Percentiles rank a stretch among this genome's conserved stretches.
Conservation (phyloP, 2,329 filamentous ascomycete genomes). For the Pseudocercospora macadamiae region DNA sequence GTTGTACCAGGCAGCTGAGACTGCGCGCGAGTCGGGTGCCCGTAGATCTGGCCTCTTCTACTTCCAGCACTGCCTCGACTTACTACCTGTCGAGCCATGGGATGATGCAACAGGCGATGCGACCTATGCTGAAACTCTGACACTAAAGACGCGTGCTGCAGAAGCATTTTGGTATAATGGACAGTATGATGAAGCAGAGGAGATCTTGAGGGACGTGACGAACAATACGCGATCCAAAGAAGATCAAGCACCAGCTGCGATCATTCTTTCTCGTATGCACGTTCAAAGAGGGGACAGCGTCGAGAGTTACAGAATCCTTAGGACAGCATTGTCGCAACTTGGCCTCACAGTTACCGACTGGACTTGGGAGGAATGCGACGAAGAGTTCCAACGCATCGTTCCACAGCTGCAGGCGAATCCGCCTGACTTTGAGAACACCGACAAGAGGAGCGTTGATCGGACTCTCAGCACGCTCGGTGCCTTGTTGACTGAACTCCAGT, state of each 20-base stretch:
- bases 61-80: conserved; percentile 72
- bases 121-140: conserved; percentile 82
- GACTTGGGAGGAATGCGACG: conserved; percentile 77
- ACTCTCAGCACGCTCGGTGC: conserved; percentile 67
- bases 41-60: conserved; percentile 80
- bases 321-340: conserved; percentile 70
- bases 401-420: conserved; percentile 28
- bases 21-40: conserved; percentile 79
- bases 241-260: conserved; percentile 79
- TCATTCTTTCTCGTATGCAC: conserved; percentile 78
- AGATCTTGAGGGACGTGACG: conserved; percentile 72
- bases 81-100: conserved; percentile 85
- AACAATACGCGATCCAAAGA: conserved; percentile 68
- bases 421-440: conserved; percentile 19
- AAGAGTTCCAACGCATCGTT: conserved; percentile 62
- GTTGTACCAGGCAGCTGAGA: conserved; percentile 76
- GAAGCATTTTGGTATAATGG: conserved; percentile 83
- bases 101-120: conserved; percentile 67
- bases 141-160: conserved; percentile 75
- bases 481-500: conserved; percentile 56
- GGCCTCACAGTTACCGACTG: conserved; percentile 67
- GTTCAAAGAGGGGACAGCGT: conserved; percentile 72
- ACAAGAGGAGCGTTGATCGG: conserved; percentile 51
- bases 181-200: conserved; percentile 67
- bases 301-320: conserved; percentile 70